phyloP scores from a whole-genome alignment of 1,284 basidiomycete genomes.

The Grifola frondosa region DNA sequence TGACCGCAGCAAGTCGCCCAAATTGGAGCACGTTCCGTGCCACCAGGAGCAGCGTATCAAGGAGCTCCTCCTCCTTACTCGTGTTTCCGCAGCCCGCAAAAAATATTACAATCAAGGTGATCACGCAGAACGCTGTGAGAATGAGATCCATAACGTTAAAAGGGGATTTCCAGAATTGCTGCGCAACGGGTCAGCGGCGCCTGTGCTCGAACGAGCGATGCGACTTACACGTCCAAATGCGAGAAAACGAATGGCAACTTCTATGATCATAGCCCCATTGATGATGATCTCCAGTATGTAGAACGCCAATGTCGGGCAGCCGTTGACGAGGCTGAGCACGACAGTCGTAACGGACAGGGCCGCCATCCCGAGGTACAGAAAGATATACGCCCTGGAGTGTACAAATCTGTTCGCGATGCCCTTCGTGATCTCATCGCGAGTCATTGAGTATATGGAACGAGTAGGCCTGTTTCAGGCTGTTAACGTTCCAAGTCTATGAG shows the following conservation, averaged over 20 bases:
- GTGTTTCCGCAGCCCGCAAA: slow-evolving; percentile 76
- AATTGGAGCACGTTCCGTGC: slow-evolving; percentile 92
- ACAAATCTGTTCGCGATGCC: slow-evolving; percentile 86
- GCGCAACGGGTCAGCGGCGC: slow-evolving; percentile 2
- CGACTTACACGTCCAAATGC: slow-evolving; percentile 83
- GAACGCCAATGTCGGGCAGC: slow-evolving; percentile 79
- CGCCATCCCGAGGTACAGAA: slow-evolving; percentile 89
- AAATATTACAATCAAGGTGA: slow-evolving; percentile 84
- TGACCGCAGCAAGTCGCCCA: slow-evolving; percentile 82
- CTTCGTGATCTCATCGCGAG: slow-evolving; percentile 73
- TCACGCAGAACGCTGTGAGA: slow-evolving; percentile 81
- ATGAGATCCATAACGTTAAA: slow-evolving; percentile 88
- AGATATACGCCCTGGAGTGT: slow-evolving; percentile 77
- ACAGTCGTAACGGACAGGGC: slow-evolving; percentile 88
- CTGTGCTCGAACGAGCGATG: background rate
- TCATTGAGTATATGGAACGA: slow-evolving; percentile 79
- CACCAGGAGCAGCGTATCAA: slow-evolving; percentile 88
- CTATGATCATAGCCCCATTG: slow-evolving; percentile 89
- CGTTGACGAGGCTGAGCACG: slow-evolving; percentile 79
- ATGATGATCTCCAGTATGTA: slow-evolving; percentile 90
- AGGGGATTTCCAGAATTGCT: slow-evolving; percentile 96
- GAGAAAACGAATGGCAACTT: slow-evolving; percentile 85
- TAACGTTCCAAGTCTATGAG: slow-evolving; percentile 27
- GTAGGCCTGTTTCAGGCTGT: slow-evolving; percentile 49
- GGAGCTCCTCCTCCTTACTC: slow-evolving; percentile 85